Base-by-base conservation (phyloP, 1,139 yeast species). In the Candida glucosophila region DNA sequence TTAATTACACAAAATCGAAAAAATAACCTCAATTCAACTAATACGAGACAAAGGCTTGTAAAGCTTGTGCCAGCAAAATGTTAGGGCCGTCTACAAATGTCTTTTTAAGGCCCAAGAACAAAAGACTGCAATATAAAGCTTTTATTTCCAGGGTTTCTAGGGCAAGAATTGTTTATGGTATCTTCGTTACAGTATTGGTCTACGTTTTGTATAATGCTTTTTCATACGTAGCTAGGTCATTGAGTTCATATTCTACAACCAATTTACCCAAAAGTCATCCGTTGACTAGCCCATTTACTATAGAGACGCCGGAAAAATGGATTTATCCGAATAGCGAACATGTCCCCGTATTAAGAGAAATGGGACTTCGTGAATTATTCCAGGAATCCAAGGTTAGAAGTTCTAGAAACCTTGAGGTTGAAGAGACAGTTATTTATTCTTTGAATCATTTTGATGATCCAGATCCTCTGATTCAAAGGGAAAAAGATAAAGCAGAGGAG, bases 291-390 rank as follows among this genome's bases (percentile, higher is more conserved):
- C 27, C 23, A 8, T 44, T 52, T 26, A 31, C 36, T 8, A 55
- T 73, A 14, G 62, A 58, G 17, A 67, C 79, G 8, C 49, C 55
- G 10, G 62, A 72, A 11, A 60, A 62, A 26, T 64, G 68, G 41
- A 75, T 80, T 15, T 78, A 67, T 43, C 90, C 90, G 6, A 69
- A 72, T 9, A 63, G 77, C 22, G 85, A 79, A 37, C 77, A 79
- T 39, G 74, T 79, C 4, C 69, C 73, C 1, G 47, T 66, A 16
- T 57, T 80, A 33, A 68, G 67, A 36, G 75, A 74, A 36, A 46
- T 78, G 25, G 70, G 76, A 1, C 47, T 72, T 15, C 58, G 62
- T 29, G 60, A 64, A 14, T 52, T 79, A 24, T 73, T 74, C 31
- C 60, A 49, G 40, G 49, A 65, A 56, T 32, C 53, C 39, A 29